Conservation (phyloP, 1,139 yeast species). For the Scheffersomyces stambukii region DNA sequence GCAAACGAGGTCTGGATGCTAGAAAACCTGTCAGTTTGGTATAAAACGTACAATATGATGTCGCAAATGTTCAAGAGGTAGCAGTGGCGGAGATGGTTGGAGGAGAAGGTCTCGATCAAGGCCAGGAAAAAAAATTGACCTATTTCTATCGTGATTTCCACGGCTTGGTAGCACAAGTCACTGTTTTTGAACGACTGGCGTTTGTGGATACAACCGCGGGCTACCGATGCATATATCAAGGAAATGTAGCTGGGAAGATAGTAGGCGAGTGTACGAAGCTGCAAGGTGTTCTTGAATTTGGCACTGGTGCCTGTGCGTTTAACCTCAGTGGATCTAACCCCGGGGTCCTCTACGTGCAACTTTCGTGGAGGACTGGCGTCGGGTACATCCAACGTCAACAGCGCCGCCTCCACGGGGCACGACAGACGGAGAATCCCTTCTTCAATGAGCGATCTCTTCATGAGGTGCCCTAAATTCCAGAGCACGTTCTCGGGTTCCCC, state of each 20-base stretch:
- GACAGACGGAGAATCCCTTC: slow-evolving; percentile 47
- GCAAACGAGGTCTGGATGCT: slow-evolving; percentile 41
- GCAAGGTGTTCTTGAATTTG: slow-evolving; percentile 57
- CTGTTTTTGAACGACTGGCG: slow-evolving; percentile 37
- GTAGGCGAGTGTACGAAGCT: slow-evolving; percentile 48
- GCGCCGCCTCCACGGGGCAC: slow-evolving; percentile 46
- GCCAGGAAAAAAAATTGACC: slow-evolving; percentile 26
- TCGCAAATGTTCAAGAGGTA: slow-evolving; percentile 29
- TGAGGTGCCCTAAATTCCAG: slow-evolving; percentile 36
- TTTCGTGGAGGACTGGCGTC: slow-evolving; percentile 33
- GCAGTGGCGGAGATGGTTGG: slow-evolving; percentile 18
- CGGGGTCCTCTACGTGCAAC: slow-evolving; percentile 31
- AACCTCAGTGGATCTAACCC: slow-evolving; percentile 12
- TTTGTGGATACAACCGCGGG: slow-evolving; percentile 40
- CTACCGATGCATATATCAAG: slow-evolving; percentile 34
- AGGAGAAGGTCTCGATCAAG: slow-evolving; percentile 19
- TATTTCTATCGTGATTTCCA: slow-evolving; percentile 35
- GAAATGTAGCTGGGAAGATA: slow-evolving; percentile 49
- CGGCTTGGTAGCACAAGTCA: slow-evolving; percentile 34
- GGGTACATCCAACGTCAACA: slow-evolving; percentile 34
- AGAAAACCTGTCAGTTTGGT: slow-evolving; percentile 29
- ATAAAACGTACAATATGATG: slow-evolving; percentile 21
- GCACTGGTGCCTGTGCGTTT: slow-evolving; percentile 43
- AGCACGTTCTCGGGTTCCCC: slow-evolving; percentile 22
- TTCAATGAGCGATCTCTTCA: slow-evolving; percentile 51